Base-by-base conservation (phyloP, 2,329 filamentous ascomycete genomes). In the Diaporthe velutina region DNA sequence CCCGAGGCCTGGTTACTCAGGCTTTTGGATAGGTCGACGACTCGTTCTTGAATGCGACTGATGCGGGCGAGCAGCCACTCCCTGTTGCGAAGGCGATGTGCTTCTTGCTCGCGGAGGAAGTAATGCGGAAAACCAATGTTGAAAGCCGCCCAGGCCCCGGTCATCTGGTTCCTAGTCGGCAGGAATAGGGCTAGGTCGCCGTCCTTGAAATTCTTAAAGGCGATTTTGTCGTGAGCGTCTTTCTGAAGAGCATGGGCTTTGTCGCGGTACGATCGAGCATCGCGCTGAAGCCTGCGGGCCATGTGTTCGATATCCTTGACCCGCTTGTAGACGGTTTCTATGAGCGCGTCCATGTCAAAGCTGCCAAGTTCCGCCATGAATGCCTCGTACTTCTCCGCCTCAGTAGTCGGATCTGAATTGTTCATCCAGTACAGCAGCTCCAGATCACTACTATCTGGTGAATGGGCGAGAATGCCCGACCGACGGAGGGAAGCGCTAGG, bases 1-100 rank as follows among this genome's bases (percentile, higher is more conserved):
- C 80, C 80, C 73, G 83, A 74, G 74, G 84, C 82, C 78, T 79
- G 76, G 48, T 78, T 78, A 76, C 90, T 83, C 76, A 97, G 86
- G 33, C 93, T 94, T 84, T 94, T 95, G 22, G 94, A 97, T 8
- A 98, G 87, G 82, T 99, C 96, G 0, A 99, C 97, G 4, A 98
- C 93, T 4, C 95, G 93, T 82, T 98, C 95, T 85, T 98, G 95
- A 30, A 98, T 92, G 77, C 95, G 95, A 17, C 92, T 92, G 74
- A 99, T 98, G 22, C 97, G 93, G 12, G 97, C 97, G 10, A 99
- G 93, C n/a, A 99, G 91, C 95, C 97, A 99, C 82, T 99, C 97
- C 48, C 96, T 91, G 64, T 92, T 93, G 40, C 93, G 91, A 8
- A 99, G 87, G 76, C 95, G 93, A 83, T 99, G 97, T 1, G 89